Base-by-base conservation (phyloP, 306 rosid species). In the Trifolium subterraneum region DNA sequence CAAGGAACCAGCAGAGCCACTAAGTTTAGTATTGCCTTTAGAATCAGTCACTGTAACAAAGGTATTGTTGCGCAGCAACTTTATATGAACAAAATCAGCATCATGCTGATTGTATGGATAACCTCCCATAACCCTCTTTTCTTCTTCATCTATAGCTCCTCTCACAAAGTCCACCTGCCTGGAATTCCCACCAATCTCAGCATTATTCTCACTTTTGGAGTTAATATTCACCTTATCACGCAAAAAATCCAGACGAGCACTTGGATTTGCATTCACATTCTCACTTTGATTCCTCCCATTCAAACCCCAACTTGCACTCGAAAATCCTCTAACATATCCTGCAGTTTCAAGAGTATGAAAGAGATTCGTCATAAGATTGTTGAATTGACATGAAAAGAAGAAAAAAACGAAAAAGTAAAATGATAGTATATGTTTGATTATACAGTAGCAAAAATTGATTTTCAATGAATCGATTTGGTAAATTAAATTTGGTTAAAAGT, bases 81-180 rank as follows among this genome's bases (percentile, higher is more conserved):
- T 67, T 44, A 67, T 67, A 69, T 94, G 96, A 77, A 94, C 98
- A 77, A 84, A 64, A 76, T 94, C 98, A 58, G 88, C 91, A 77
- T 83, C 88, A 3, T 68, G 79, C 18, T 58, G 74, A 52, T 78
- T 71, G 65, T 68, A 47, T 48, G 20, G 71, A 75, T 82, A 16
- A 78, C 55, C 33, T 47, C 60, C 62, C 63, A 15, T 16, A 39
- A 80, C 1, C 41, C 23, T 69, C 79, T 25, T 80, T 22, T 83
- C 85, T 45, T 88, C 90, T 19, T 74, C 70, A 14, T 84, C 90
- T 23, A 89, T 12, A 71, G 80, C 54, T 61, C 84, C 84, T 78
- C 92, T 89, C 6, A 89, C 97, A 73, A 84, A 87, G 78, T 80
- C 89, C 95, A 85, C 81, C 31, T 89, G 70, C 33, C 76, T 76